Evolutionary conservation across 2,329 filamentous ascomycete species (phyloP).

Genomic region (Chrysosporium keratinophilum): DNA sequence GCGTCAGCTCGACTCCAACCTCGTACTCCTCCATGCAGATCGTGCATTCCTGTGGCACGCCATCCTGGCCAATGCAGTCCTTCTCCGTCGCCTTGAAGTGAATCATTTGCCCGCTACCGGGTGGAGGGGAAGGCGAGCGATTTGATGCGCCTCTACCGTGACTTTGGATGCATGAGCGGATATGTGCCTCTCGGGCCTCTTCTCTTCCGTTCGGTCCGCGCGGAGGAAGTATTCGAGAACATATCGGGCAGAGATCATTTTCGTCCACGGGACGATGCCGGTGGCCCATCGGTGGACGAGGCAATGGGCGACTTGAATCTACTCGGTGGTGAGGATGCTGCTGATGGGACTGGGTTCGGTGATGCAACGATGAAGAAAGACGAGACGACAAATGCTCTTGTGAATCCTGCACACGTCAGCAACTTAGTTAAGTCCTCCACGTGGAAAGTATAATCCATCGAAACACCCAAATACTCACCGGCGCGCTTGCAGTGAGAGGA

Average conservation of each 20-base stretch:
- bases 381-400: neutral
- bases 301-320: constrained; percentile 13
- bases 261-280: constrained; percentile 28
- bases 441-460: neutral
- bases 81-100: constrained; percentile 52
- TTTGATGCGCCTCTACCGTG: constrained; percentile 18
- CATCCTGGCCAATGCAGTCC: constrained; percentile 48
- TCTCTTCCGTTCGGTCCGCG: constrained; percentile 31
- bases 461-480: neutral
- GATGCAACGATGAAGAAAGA: constrained; percentile 3
- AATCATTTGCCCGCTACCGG: constrained; percentile 28
- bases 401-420: constrained; percentile 1
- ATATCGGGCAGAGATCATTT: constrained; percentile 40
- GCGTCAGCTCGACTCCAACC: constrained; percentile 48
- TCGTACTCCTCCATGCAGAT: constrained; percentile 58
- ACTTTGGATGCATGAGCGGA: constrained; percentile 37
- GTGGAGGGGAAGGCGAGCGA: constrained; percentile 3
- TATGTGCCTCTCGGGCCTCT: constrained; percentile 36
- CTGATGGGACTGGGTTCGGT: constrained; percentile 6
- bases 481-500: constrained; percentile 8
- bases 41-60: constrained; percentile 47
- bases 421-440: neutral
- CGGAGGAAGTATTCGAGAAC: constrained; percentile 32
- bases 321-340: neutral
- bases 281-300: constrained; percentile 13